Evolutionary conservation across 208 protist genomes (phyloP).

Genomic region (Trypanosoma brucei): DNA sequence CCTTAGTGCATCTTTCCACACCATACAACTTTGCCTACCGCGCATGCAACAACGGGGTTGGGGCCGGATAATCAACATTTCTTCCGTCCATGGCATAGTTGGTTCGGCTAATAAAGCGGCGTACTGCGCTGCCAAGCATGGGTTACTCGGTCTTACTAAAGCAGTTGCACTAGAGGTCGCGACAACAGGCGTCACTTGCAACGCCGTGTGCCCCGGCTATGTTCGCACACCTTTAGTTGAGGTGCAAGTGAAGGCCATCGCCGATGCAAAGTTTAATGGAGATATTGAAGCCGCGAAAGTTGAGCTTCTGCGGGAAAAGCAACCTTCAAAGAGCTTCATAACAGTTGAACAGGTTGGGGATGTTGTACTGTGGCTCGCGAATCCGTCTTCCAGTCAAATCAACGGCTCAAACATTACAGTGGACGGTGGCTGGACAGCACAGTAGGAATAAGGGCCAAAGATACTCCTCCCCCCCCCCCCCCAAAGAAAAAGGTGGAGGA

Average conservation of each 20-base stretch:
- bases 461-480: no score
- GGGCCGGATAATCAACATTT: slow-evolving; percentile 48
- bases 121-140: slow-evolving; percentile 55
- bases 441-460: background rate
- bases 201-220: slow-evolving; percentile 42
- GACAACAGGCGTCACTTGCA: slow-evolving; percentile 33
- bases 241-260: slow-evolving; percentile 27
- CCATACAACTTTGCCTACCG: slow-evolving; percentile 31
- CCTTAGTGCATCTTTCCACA: slow-evolving; percentile 35
- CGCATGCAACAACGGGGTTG: slow-evolving; percentile 29
- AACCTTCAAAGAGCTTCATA: slow-evolving; percentile 31
- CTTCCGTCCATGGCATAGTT: slow-evolving; percentile 41
- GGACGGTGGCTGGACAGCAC: slow-evolving; percentile 28
- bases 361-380: slow-evolving; percentile 39
- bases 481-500: no score
- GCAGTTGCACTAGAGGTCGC: slow-evolving; percentile 42
- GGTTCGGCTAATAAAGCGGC: slow-evolving; percentile 37
- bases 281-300: slow-evolving; percentile 21
- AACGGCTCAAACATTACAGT: slow-evolving; percentile 26
- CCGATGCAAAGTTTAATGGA: slow-evolving; percentile 20
- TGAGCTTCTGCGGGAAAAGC: slow-evolving; percentile 28
- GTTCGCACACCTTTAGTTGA: slow-evolving; percentile 41
- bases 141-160: slow-evolving; percentile 49
- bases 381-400: slow-evolving; percentile 23
- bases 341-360: slow-evolving; percentile 28